These are phyloP conservation scores for Myriosclerotinia duriaeana DNA, from an alignment of 2,329 filamentous ascomycete genomes.

Conservation along the genomic window DNA sequence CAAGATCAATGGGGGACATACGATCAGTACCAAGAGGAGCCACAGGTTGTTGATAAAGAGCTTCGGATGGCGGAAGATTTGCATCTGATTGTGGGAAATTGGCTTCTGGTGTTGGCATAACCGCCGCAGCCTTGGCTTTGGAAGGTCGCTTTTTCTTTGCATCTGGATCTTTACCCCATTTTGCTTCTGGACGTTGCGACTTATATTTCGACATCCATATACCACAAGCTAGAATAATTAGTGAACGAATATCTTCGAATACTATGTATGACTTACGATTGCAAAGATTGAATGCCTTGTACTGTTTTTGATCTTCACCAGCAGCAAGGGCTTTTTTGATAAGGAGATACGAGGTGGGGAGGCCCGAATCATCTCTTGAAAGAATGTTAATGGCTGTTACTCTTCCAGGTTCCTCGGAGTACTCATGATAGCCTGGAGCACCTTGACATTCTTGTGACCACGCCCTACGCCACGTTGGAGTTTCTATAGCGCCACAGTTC, in stretches of 20 bases:
- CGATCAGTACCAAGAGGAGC: slow-evolving; percentile 11
- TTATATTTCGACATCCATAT: slow-evolving; percentile 92
- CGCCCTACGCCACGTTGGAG: slow-evolving; percentile 92
- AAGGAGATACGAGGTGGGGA: slow-evolving; percentile 66
- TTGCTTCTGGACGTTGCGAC: slow-evolving; percentile 75
- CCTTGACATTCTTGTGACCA: slow-evolving; percentile 77
- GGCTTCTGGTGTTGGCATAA: slow-evolving; percentile 29
- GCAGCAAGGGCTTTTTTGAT: slow-evolving; percentile 71
- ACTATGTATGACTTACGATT: slow-evolving; percentile 63
- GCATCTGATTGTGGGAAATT: slow-evolving; percentile 49
- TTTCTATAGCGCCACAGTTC: slow-evolving; percentile 94
- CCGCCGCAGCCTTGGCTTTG: slow-evolving; percentile 33
- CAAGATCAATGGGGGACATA: slow-evolving; percentile 22
- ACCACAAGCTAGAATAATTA: slow-evolving; percentile 66
- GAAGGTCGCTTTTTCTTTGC: slow-evolving; percentile 47
- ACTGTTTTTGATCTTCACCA: slow-evolving; percentile 64
- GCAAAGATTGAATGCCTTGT: slow-evolving; percentile 75
- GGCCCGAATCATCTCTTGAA: slow-evolving; percentile 61
- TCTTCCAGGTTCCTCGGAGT: slow-evolving; percentile 69
- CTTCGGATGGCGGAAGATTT: slow-evolving; percentile 36
- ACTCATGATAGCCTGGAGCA: slow-evolving; percentile 66
- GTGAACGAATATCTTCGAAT: slow-evolving; percentile 17
- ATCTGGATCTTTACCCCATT: slow-evolving; percentile 66
- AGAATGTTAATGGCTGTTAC: slow-evolving; percentile 73
- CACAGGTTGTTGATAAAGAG: background rate